Percentiles rank a stretch among this genome's conserved stretches.
phyloP scores from a whole-genome alignment of 495 filamentous ascomycete genomes.

The Tirmania nivea region DNA sequence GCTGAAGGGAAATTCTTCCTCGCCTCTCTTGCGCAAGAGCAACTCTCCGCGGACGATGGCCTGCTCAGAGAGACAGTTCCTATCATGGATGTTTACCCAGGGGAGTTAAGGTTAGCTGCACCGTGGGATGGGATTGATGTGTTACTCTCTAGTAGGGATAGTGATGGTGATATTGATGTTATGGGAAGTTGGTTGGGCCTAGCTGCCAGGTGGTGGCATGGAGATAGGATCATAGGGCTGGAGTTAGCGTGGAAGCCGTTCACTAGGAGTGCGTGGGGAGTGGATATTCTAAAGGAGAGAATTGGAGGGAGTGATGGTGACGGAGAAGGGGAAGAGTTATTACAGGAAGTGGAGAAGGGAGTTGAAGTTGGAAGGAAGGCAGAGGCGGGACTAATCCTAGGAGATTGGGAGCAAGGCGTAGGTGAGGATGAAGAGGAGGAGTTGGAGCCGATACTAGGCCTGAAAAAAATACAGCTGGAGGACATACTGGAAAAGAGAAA shows the following conservation, averaged over 20 bases:
- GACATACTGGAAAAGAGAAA: background rate
- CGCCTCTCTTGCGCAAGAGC: slow-evolving; percentile 33
- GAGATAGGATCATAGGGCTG: slow-evolving; percentile 7
- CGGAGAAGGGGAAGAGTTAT: background rate
- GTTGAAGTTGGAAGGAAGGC: slow-evolving; percentile 10
- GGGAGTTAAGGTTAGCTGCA: slow-evolving; percentile 33
- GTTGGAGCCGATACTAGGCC: slow-evolving; percentile 26
- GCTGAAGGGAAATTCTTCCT: too few species aligned
- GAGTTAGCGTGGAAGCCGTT: slow-evolving; percentile 12
- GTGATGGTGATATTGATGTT: background rate
- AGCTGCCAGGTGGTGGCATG: slow-evolving; percentile 8
- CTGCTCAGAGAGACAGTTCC: slow-evolving; percentile 35
- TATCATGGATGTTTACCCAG: slow-evolving; percentile 36
- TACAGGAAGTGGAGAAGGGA: background rate
- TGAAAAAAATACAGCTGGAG: slow-evolving; percentile 15
- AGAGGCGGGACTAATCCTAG: slow-evolving; percentile 14
- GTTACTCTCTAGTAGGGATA: too few species aligned
- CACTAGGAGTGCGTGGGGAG: background rate
- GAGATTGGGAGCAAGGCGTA: slow-evolving; percentile 16
- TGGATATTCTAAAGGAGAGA: background rate
- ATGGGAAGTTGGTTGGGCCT: slow-evolving; percentile 2
- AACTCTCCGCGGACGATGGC: slow-evolving; percentile 35
- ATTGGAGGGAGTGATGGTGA: slow-evolving; percentile 2
- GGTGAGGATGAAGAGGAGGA: slow-evolving; percentile 7
- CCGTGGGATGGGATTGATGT: slow-evolving; percentile 17